A percentile compares a stretch with the other conserved stretches of the same genome.
These are phyloP conservation scores for Citrus mangshanensis DNA, from an alignment of 345 rosid species.

Conservation along the genomic window DNA sequence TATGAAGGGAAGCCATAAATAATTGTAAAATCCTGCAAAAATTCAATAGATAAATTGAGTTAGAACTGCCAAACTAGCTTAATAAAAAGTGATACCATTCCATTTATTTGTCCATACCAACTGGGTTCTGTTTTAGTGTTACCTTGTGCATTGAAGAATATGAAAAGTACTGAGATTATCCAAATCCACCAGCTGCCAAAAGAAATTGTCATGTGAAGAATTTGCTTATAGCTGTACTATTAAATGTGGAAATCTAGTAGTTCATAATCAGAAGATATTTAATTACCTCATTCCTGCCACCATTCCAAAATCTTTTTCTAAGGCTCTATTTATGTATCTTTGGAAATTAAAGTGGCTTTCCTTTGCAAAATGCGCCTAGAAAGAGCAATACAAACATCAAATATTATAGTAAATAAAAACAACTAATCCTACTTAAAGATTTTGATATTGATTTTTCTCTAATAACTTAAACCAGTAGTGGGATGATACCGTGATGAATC, in stretches of 20 bases:
- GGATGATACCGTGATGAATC: conserved; percentile 59
- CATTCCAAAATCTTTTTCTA: conserved; percentile 66
- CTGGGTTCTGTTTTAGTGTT: conserved; percentile 4
- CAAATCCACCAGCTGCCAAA: conserved; percentile 71
- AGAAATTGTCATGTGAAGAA: not conserved
- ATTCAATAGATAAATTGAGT: not conserved
- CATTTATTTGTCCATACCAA: not conserved
- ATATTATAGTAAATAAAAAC: not conserved
- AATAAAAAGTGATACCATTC: not conserved
- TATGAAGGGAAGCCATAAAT: conserved; percentile 76
- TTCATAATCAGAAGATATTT: not conserved
- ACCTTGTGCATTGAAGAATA: conserved; percentile 74
- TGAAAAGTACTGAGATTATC: conserved; percentile 56
- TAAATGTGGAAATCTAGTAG: not conserved
- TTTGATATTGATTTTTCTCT: not conserved
- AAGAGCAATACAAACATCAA: not conserved
- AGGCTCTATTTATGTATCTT: conserved; percentile 67
- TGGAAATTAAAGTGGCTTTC: conserved; percentile 67
- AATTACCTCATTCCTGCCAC: conserved; percentile 62
- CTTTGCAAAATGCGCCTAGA: conserved; percentile 69
- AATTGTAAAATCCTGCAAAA: conserved; percentile 52
- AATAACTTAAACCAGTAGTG: not conserved
- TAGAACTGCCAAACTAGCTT: not conserved
- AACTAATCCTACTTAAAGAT: not conserved
- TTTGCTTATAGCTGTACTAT: not conserved